Evolutionary conservation across 352 stramenopile genomes (phyloP).

Genomic region (Phytophthora constricta): DNA sequence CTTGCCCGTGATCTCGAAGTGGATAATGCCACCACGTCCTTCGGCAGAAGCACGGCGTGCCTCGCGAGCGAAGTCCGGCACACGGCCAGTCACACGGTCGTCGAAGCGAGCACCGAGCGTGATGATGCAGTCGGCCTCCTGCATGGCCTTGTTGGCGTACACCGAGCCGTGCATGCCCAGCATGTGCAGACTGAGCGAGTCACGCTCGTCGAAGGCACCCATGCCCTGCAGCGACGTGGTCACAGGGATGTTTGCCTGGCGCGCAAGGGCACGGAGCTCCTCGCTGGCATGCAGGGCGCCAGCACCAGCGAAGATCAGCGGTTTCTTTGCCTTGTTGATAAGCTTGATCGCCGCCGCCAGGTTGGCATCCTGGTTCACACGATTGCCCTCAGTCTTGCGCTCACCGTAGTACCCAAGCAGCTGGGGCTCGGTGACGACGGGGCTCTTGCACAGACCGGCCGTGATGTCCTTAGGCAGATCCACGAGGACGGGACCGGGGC

Average conservation of each 20-base stretch:
- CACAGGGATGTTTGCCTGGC: conserved; percentile 94
- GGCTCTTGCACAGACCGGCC: conserved; percentile 73
- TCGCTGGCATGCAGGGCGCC: conserved; percentile 88
- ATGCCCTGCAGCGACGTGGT: conserved; percentile 95
- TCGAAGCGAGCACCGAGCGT: conserved; percentile 95
- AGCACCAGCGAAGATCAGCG: conserved; percentile 95
- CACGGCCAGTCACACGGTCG: conserved; percentile 95
- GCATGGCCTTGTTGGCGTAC: conserved; percentile 96
- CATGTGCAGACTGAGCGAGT: conserved; percentile 96
- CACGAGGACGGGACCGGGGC: conserved; percentile 94
- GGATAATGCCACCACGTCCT: conserved; percentile 94
- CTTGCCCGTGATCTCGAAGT: conserved; percentile 94
- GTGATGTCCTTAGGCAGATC: conserved; percentile 97
- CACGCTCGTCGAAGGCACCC: conserved; percentile 94
- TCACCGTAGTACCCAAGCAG: conserved; percentile 87
- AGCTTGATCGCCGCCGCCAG: conserved; percentile 76
- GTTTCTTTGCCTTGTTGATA: conserved; percentile 95
- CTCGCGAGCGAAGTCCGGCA: conserved; percentile 93
- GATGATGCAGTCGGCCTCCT: conserved; percentile 95
- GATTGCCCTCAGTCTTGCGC: conserved; percentile 84
- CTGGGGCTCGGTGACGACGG: conserved; percentile 77
- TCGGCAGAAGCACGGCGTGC: conserved; percentile 91
- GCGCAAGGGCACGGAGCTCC: conserved; percentile 92
- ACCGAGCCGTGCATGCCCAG: conserved; percentile 97
- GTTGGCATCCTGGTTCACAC: conserved; percentile 82